Percentiles rank a stretch among this genome's conserved stretches.
These are phyloP conservation scores for Niebla homalea DNA, from an alignment of 495 filamentous ascomycete species.

Conservation along the genomic window DNA sequence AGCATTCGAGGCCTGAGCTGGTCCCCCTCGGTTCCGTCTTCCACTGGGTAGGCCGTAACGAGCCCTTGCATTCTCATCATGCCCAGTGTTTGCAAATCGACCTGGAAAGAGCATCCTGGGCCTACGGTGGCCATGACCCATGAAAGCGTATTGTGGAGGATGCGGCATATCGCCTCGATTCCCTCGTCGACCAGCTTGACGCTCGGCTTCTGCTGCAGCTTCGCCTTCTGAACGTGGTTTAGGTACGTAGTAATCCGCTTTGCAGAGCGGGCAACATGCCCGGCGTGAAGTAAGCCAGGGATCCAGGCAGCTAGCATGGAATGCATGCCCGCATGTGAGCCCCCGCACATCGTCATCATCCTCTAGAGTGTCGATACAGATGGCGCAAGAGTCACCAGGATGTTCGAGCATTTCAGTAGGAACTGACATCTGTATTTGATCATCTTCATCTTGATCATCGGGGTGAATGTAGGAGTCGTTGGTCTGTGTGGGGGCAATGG, in stretches of 20 bases:
- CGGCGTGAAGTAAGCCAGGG: conserved; percentile 89
- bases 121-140: conserved; percentile 16
- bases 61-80: conserved; percentile 9
- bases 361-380: conserved; percentile 87
- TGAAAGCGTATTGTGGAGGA: conserved; percentile 20
- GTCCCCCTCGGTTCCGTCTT: not conserved
- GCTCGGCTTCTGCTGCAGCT: conserved; percentile 21
- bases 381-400: conserved; percentile 92
- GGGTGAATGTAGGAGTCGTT: conserved; percentile 29
- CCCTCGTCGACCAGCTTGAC: conserved; percentile 19
- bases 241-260: conserved; percentile 88
- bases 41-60: conserved; percentile 15
- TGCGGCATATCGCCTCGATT: conserved; percentile 13
- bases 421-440: conserved; percentile 70
- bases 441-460: conserved; percentile 67
- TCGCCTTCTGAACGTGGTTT: conserved; percentile 57
- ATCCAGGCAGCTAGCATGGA: conserved; percentile 87
- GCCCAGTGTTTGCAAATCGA: conserved; percentile 14
- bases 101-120: conserved; percentile 18
- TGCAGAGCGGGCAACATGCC: conserved; percentile 94
- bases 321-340: conserved; percentile 87
- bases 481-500: conserved; percentile 6
- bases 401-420: conserved; percentile 70
- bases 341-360: conserved; percentile 93
- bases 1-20: no score